These are phyloP conservation scores for Naganishia liquefaciens DNA, from an alignment of 1,284 basidiomycete species.

Conservation along the genomic window DNA sequence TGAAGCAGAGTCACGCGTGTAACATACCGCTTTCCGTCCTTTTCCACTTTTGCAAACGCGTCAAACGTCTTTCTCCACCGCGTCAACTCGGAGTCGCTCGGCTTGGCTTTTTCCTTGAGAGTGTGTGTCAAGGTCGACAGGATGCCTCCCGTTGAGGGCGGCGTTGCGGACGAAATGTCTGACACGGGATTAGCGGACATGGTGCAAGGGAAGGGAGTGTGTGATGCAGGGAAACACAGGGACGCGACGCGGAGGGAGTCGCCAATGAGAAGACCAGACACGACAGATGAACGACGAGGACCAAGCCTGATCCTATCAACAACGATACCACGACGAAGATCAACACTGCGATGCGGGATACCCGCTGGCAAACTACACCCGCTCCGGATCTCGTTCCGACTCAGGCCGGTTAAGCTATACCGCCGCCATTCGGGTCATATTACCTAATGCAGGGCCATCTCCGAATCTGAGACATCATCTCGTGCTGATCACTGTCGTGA, in stretches of 20 bases:
- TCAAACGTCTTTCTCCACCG: constrained; percentile 86
- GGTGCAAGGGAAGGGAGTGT: not conserved
- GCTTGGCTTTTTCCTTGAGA: constrained; percentile 49
- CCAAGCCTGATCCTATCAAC: not conserved
- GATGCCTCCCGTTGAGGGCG: constrained; percentile 5
- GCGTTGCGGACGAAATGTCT: constrained; percentile 8
- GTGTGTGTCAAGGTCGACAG: constrained; percentile 10
- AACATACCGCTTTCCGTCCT: constrained; percentile 77
- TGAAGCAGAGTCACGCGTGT: constrained; percentile 21
- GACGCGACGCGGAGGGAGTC: not conserved
- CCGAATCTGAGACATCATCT: not conserved
- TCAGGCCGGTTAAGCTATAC: too few relatives aligned
- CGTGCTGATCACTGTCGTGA: not conserved
- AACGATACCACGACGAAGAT: too few relatives aligned
- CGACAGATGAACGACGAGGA: not conserved
- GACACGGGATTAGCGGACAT: constrained; percentile 23
- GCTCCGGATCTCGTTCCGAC: too few relatives aligned
- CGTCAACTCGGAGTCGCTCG: constrained; percentile 77
- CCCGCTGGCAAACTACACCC: too few relatives aligned
- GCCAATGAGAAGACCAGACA: not conserved
- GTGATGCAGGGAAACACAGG: not conserved
- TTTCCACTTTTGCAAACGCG: constrained; percentile 67
- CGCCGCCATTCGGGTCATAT: too few relatives aligned
- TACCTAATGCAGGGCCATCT: too few relatives aligned
- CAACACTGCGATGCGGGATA: too few relatives aligned